phyloP scores from a whole-genome alignment of 148 eudicot species.

The Talinum fruticosum region DNA sequence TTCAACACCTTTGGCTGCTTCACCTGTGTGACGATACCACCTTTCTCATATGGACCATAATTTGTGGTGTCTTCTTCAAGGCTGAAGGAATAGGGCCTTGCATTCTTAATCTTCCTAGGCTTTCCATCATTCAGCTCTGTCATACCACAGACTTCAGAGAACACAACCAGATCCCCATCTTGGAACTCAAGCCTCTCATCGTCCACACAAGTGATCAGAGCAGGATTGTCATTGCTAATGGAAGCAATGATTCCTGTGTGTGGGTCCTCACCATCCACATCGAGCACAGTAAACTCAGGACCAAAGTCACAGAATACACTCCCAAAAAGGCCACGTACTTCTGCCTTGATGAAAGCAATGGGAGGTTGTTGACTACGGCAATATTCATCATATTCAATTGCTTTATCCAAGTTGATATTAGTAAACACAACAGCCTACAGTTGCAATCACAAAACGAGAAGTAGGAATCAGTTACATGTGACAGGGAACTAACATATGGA shows the following conservation, averaged over 20 bases:
- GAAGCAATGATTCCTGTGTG: slow-evolving; percentile 67
- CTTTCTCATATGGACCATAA: slow-evolving; percentile 51
- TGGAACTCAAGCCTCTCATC: slow-evolving; percentile 75
- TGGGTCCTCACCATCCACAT: slow-evolving; percentile 67
- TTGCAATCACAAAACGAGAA: not conserved
- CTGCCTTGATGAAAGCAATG: slow-evolving; percentile 62
- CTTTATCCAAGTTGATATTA: slow-evolving; percentile 48
- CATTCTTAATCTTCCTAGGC: slow-evolving; percentile 56
- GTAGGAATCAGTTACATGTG: not conserved
- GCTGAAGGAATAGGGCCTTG: slow-evolving; percentile 62
- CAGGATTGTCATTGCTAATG: slow-evolving; percentile 62
- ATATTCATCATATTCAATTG: slow-evolving; percentile 59
- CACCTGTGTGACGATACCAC: slow-evolving; percentile 76
- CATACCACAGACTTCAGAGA: slow-evolving; percentile 76
- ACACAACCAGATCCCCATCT: slow-evolving; percentile 72
- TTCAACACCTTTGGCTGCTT: slow-evolving; percentile 66
- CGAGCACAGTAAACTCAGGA: slow-evolving; percentile 57
- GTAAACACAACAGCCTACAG: slow-evolving; percentile 65
- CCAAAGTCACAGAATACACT: slow-evolving; percentile 71
- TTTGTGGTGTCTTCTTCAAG: slow-evolving; percentile 75
- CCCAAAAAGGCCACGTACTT: slow-evolving; percentile 68
- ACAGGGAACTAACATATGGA: not conserved
- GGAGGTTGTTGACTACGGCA: slow-evolving; percentile 68
- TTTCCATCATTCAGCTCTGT: slow-evolving; percentile 72
- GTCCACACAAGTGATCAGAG: slow-evolving; percentile 67